Evolutionary conservation across 192 early-diverging fungal genomes (phyloP).

Genomic region (Linnemannia exigua): DNA sequence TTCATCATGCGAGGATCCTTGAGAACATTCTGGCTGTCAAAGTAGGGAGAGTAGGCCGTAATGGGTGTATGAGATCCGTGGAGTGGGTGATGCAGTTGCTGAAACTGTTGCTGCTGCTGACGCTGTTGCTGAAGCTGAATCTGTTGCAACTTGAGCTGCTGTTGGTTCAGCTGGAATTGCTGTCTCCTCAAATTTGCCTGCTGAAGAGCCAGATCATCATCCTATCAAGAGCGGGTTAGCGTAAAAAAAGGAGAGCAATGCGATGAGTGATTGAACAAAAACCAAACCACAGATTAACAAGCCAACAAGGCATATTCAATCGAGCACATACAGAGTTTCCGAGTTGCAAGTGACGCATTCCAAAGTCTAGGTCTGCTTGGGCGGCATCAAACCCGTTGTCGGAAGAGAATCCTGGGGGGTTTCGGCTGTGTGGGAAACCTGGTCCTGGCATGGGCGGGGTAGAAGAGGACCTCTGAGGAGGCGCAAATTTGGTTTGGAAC

Average conservation of each 20-base stretch:
- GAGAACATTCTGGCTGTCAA: constrained; percentile 37
- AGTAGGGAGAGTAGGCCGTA: constrained; percentile 35
- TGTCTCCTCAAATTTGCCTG: constrained; percentile 33
- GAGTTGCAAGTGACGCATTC: constrained; percentile 28
- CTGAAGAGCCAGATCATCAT: constrained; percentile 32
- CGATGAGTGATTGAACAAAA: not conserved
- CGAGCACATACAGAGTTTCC: constrained; percentile 19
- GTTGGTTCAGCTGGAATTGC: constrained; percentile 31
- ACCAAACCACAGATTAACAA: not conserved
- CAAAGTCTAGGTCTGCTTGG: constrained; percentile 25
- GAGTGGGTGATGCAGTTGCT: constrained; percentile 13
- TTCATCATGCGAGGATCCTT: constrained; percentile 39
- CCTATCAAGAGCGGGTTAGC: not conserved
- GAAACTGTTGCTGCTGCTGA: constrained; percentile 17
- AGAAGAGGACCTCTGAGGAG: constrained; percentile 35
- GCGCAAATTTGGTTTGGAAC: constrained; percentile 39
- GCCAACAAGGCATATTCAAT: not conserved
- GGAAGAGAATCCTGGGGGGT: constrained; percentile 9
- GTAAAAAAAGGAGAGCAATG: not conserved
- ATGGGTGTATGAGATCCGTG: constrained; percentile 39
- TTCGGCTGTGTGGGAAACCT: not conserved
- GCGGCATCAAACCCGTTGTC: not conserved
- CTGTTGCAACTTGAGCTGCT: constrained; percentile 31
- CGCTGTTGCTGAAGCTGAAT: constrained; percentile 39
- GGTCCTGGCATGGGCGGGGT: constrained; percentile 24